Base-by-base conservation (phyloP, 768 basidiomycete genomes). In the Dictyophora rubrovolvata region DNA sequence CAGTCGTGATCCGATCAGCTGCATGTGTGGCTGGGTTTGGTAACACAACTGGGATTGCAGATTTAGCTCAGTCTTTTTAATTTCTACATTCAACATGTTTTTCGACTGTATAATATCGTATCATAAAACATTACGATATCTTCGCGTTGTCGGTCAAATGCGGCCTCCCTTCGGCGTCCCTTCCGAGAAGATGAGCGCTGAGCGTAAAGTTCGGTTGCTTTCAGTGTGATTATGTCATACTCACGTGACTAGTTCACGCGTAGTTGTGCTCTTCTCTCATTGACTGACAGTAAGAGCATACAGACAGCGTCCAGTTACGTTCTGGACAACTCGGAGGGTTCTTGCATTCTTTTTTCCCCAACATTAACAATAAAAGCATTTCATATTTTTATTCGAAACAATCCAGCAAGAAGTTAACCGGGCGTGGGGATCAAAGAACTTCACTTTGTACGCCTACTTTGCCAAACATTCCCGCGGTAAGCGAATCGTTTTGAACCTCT, bases 11-110 rank as follows among this genome's bases (percentile, higher is more conserved):
- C 54, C 68, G 75, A 20, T 69, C 78, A 34, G 75, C 78, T 16
- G 72, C 77, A 65, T 81, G 76, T 61, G 66, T 89, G 10, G 86
- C 84, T 61, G 87, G 88, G 16, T 88, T 89, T 66, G 88, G 88
- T 47, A 90, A 91, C 68, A 89, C 87, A 4, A 73, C 86, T 59
- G 85, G 85, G 34, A 65, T 86, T 23, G 79, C 87, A 64, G 71
- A 63, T 53, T 66, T 72, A 18, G 42, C 54, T 21, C 42, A 50
- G 14, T 51, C 11, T 51, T 7, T 34, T 9, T 28, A 28, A 28
- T 28, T 28, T 28, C 28, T 28, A 28, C 28, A 7, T 28, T 28
- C 7, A 2, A 28, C 28, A 28, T 28, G 28, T 28, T 28, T 28
- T 28, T 28, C 28, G 28, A 28, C 28, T 28, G 28, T 28, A 28